Base-by-base conservation (phyloP, 129 eudicot genomes). In the Smallanthus sonchifolius region DNA sequence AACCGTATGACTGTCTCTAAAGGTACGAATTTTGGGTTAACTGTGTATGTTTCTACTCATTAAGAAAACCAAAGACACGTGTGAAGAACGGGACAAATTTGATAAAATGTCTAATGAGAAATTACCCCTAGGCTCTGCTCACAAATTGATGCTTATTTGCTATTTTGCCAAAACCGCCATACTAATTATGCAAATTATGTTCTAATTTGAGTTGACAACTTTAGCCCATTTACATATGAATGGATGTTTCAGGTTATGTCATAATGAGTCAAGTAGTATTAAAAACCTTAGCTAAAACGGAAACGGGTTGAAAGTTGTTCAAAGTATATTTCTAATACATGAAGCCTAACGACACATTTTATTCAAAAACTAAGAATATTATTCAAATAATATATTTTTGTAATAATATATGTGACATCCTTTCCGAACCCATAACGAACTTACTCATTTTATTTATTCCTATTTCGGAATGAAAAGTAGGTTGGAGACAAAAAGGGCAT, bases 401-500 rank as follows among this genome's bases (percentile, higher is more conserved):
- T 32, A 60, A 13, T 30, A 17, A 60, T 60, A 56, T 56, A 28
- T 11, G 40, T 13, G 9, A 30, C 66, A 4, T n/a, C n/a, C n/a
- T n/a, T n/a, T n/a, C n/a, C n/a, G n/a, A 68, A 14, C 9, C 16
- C 17, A 13, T 36, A 10, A 6, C 64, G 10, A n/a, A 49, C 3
- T 70, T 52, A 37, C 44, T 10, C 11, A 20, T 35, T 70, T 37
- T 30, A 7, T 47, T 16, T 15, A 45, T 73, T 11, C 56, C 10
- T 30, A 15, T 59, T 59, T 7, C 32, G 10, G 45, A 73, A 59
- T 73, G 59, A 42, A 30, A 57, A 6, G 55, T 57, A 42, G 43
- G 69, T 42, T 59, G 42, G 45, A 10, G 17, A 48, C 52, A 60
- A n/a, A n/a, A 74, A 61, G 14, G 17, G 44, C 69, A 61, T 62